Conservation (phyloP, 345 rosid species). For the Erucastrum elatum region DNA sequence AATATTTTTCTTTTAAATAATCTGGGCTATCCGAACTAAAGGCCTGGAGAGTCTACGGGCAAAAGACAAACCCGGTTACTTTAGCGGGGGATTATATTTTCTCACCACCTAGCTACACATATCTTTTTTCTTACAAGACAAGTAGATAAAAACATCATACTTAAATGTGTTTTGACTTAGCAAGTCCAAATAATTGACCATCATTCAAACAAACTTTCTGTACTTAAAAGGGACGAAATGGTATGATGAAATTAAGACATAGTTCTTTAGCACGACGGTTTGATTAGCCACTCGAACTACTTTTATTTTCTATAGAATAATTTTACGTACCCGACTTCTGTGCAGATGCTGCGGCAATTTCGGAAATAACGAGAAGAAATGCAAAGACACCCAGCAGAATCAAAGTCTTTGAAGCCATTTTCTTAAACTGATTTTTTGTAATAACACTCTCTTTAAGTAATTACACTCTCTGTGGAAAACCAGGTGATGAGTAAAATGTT, state of each 20-base stretch:
- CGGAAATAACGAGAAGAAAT: conserved; percentile 23
- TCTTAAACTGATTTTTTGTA: neutral
- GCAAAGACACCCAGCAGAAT: conserved; percentile 20
- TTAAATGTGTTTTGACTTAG: neutral
- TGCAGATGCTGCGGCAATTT: neutral
- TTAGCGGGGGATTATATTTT: too few relatives aligned
- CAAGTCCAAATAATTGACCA: neutral
- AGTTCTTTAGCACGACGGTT: neutral
- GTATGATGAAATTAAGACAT: neutral
- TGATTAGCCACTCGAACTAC: neutral
- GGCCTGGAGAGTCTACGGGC: too few relatives aligned
- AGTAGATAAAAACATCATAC: neutral
- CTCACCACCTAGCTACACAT: too few relatives aligned
- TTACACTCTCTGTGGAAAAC: neutral
- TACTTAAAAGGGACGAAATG: neutral
- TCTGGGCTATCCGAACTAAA: too few relatives aligned
- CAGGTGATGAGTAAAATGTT: neutral
- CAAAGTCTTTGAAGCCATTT: conserved; percentile 28
- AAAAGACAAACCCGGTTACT: too few relatives aligned
- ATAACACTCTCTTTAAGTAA: neutral
- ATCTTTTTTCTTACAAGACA: neutral
- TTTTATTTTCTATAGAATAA: neutral
- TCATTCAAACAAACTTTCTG: neutral
- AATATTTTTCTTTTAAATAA: too few relatives aligned
- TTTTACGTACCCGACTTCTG: conserved; percentile 4